Base-by-base conservation (phyloP, 2,329 filamentous ascomycete species). In the Cordyceps cicadae region DNA sequence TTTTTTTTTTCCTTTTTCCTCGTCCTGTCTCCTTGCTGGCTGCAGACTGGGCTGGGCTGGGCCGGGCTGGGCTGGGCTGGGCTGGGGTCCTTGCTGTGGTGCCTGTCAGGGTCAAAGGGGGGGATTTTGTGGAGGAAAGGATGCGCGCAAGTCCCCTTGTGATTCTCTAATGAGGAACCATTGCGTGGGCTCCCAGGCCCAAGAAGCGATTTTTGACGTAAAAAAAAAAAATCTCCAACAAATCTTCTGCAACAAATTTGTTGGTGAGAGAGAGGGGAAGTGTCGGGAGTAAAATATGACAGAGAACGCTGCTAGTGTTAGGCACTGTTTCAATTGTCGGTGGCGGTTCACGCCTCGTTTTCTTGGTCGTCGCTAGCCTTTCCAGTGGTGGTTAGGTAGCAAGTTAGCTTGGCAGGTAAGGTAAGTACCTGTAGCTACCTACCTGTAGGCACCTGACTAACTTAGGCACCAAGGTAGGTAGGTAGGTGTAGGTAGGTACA, bases 131-230 rank as follows among this genome's bases (percentile, higher is more conserved):
- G 55, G 55, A 58, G 46, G 46, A 48, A 19, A 45, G 45, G 29
- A 57, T 56, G 54, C 48, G 54, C 54, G 15, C 29, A 45, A 48
- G 43, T 48, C 43, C 43, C 39, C 54, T 49, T 14, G 29, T 49
- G 43, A 14, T 21, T 32, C 19, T 45, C 53, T 57, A 57, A 45
- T 57, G 54, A 57, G 54, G 54, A 57, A 57, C 43, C 54, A 57
- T 57, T 57, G 54, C 54, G 54, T 26, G 39, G 21, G 54, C 54
- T 39, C 45, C n/a, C 43, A 49, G 41, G 15, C 26, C 54, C 54
- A 6, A 26, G 48, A 39, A 43, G 39, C 39, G 39, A 43, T 43
- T 43, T 43, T 43, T 43, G 39, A 43, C 39, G 32, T 37, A 37
- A 3, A 24, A 34, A 37, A 24, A 34, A 37, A 15, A 6, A 14